Percentiles rank a stretch among this genome's conserved stretches.
Conservation (phyloP, 2,329 filamentous ascomycete species). For the Rhinocladiella similis region DNA sequence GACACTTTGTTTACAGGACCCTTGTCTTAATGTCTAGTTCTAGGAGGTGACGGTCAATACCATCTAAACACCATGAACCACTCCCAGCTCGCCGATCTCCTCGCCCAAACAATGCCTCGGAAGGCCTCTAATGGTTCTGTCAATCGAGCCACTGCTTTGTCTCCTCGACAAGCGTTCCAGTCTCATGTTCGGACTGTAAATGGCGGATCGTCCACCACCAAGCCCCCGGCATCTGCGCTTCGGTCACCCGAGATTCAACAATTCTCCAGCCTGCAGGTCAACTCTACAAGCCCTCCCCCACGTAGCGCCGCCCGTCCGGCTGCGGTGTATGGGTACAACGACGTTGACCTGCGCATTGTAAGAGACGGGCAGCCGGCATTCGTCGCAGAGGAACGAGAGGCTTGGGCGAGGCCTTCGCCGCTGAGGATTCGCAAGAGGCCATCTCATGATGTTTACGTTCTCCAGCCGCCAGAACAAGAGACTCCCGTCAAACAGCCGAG, state of each 20-base stretch:
- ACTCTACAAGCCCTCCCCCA: slow-evolving; percentile 7
- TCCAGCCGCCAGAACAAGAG: slow-evolving; percentile 8
- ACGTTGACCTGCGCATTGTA: not conserved
- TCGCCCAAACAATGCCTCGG: slow-evolving; percentile 15
- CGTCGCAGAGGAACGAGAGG: slow-evolving; percentile 24
- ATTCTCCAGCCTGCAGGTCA: slow-evolving; percentile 16
- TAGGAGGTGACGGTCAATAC: not conserved
- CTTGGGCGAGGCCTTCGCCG: slow-evolving; percentile 20
- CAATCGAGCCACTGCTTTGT: slow-evolving; percentile 9
- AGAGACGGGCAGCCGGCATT: slow-evolving; percentile 14
- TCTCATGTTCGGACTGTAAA: slow-evolving; percentile 21
- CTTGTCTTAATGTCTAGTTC: not conserved
- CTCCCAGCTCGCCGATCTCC: slow-evolving; percentile 17
- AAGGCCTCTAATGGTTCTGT: not conserved
- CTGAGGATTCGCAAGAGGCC: slow-evolving; percentile 1
- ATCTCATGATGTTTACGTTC: slow-evolving; percentile 4
- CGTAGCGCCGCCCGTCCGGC: not conserved
- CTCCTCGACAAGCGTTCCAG: slow-evolving; percentile 25
- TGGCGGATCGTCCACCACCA: slow-evolving; percentile 4
- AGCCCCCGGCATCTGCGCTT: slow-evolving; percentile 3
- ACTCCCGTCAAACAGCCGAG: slow-evolving; percentile 9
- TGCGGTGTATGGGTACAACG: slow-evolving; percentile 4
- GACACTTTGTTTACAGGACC: not conserved
- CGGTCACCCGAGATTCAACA: slow-evolving; percentile 14
- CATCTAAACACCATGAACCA: slow-evolving; percentile 15